A percentile compares a stretch with the other conserved stretches of the same genome.
These are phyloP conservation scores for Claviceps arundinis DNA, from an alignment of 2,329 filamentous ascomycete species.

Conservation along the genomic window DNA sequence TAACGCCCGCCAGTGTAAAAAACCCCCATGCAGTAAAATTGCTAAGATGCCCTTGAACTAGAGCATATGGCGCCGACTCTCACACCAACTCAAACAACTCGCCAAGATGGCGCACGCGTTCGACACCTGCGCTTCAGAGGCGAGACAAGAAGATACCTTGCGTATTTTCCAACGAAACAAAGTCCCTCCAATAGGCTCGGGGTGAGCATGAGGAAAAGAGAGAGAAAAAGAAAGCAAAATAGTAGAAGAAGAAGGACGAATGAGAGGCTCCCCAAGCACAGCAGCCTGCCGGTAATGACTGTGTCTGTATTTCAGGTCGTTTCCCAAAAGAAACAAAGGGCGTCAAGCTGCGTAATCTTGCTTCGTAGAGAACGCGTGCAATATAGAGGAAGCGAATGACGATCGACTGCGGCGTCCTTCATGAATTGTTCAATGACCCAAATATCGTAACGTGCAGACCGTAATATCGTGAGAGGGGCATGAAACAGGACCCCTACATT, in stretches of 20 bases:
- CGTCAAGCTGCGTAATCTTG: background rate
- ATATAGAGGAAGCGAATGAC: background rate
- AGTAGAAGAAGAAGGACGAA: too few relatives aligned
- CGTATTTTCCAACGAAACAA: conserved; percentile 2
- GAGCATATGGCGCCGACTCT: background rate
- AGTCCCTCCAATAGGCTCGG: background rate
- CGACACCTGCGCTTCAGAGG: background rate
- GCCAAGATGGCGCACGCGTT: background rate
- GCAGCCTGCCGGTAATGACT: background rate
- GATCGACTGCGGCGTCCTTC: conserved; percentile 2
- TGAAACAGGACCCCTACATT: conserved; percentile 10
- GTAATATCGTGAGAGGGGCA: conserved; percentile 10
- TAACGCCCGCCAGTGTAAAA: conserved; percentile 6
- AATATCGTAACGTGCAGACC: conserved; percentile 9
- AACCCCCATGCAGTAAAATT: background rate
- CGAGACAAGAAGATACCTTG: background rate
- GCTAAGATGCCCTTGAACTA: background rate
- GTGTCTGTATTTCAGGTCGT: background rate
- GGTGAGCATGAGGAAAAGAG: background rate
- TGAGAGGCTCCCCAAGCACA: background rate
- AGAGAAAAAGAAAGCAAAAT: background rate
- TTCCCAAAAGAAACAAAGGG: background rate
- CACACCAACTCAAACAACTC: background rate
- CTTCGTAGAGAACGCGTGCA: background rate
- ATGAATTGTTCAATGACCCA: conserved; percentile 4